Evolutionary conservation across 176 grass and related monocot genomes (phyloP).

Genomic region (Bolboschoenus planiculmis): DNA sequence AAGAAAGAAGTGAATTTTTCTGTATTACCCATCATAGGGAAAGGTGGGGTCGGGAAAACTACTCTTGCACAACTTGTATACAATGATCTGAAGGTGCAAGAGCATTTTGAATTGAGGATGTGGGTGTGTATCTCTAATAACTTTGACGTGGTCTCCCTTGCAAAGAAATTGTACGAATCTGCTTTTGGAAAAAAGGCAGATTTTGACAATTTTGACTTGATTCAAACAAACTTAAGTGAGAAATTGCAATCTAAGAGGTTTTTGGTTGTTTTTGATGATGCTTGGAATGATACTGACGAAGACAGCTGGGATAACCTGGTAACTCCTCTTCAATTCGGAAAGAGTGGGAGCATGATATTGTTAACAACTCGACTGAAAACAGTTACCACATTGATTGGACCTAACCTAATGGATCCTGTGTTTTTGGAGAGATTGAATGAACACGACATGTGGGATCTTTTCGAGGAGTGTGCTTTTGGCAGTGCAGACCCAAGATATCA

Average conservation of each 20-base stretch:
- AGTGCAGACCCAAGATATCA: not conserved
- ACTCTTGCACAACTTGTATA: constrained; percentile 28
- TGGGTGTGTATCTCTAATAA: not conserved
- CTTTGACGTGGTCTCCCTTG: constrained; percentile 16
- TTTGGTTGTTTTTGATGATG: constrained; percentile 36
- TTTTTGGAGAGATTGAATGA: not conserved
- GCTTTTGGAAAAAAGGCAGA: not conserved
- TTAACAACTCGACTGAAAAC: constrained; percentile 28
- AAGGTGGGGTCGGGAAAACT: constrained; percentile 27
- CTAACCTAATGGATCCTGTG: not conserved
- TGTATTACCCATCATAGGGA: constrained; percentile 13
- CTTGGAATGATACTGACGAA: too few species aligned
- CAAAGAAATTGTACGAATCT: constrained; percentile 22
- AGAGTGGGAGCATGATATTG: constrained; percentile 29
- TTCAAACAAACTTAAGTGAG: not conserved
- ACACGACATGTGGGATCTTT: not conserved
- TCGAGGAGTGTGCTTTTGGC: constrained; percentile 12
- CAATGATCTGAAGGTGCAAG: constrained; percentile 13
- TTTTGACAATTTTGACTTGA: not conserved
- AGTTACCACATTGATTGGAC: not conserved
- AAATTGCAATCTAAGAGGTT: constrained; percentile 6
- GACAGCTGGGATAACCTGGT: constrained; percentile 10
- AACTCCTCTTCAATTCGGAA: not conserved
- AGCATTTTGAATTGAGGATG: constrained; percentile 24
- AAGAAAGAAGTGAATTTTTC: not conserved